Evolutionary conservation across 2,329 filamentous ascomycete genomes (phyloP).

Genomic region (Pseudocercospora fuligena): DNA sequence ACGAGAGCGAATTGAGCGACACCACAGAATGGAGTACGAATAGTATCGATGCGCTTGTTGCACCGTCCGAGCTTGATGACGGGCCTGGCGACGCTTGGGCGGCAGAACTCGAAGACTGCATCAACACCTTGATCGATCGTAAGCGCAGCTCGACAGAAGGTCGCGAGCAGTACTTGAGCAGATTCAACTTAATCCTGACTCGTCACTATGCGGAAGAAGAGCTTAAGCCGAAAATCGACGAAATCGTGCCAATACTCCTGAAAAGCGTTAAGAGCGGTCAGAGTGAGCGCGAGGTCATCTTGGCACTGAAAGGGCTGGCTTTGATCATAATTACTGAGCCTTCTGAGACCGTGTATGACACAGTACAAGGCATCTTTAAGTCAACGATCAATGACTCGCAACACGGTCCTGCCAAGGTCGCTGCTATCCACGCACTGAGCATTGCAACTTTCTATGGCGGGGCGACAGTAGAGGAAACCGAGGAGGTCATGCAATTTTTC

Average conservation of each 20-base stretch:
- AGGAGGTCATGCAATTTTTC: conserved; percentile 75
- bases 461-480: conserved; percentile 66
- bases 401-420: conserved; percentile 67
- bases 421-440: conserved; percentile 74
- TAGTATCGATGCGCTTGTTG: conserved; percentile 69
- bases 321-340: conserved; percentile 71
- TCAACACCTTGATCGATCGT: conserved; percentile 74
- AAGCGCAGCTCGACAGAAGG: conserved; percentile 77
- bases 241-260: conserved; percentile 68
- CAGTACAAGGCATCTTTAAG: conserved; percentile 63
- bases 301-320: conserved; percentile 73
- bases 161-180: conserved; percentile 67
- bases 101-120: conserved; percentile 65
- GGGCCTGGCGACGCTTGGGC: conserved; percentile 62
- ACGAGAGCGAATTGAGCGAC: conserved; percentile 64
- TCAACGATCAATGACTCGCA: conserved; percentile 69
- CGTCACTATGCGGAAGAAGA: conserved; percentile 69
- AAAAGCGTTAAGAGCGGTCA: conserved; percentile 72
- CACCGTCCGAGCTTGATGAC: conserved; percentile 58
- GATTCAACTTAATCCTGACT: conserved; percentile 69
- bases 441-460: conserved; percentile 78
- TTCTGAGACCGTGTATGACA: conserved; percentile 69
- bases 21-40: conserved; percentile 64
- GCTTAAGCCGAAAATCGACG: conserved; percentile 62
- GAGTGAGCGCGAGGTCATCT: conserved; percentile 69